Evolutionary conservation across 345 rosid species (phyloP), one percentile per base, ranked within the genome.

Genomic region (Rhodomyrtus tomentosa): DNA sequence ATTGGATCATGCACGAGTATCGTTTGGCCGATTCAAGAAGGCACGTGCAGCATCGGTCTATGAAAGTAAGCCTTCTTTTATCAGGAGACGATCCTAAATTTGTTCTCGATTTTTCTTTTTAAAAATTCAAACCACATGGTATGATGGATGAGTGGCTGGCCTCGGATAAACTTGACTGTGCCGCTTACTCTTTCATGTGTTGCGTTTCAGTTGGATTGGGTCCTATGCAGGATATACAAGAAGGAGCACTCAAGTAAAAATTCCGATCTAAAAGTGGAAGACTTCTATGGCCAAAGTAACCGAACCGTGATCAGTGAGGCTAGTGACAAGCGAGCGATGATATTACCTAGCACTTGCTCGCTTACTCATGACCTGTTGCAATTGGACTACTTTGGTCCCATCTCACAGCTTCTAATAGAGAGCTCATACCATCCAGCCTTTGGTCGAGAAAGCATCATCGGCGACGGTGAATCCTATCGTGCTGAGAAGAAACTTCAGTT

Each of bases 1-100:
- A 95, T 56, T 96, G 99, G 99, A 95, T 96, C 85, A 96, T 96
- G 99, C 99, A 95, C 68, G 99, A 96, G 87, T 96, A 95, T 87
- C 94, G 99, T 32, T 88, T 95, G 32, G 84, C 38, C 27, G 98
- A 92, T 80, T 86, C 95, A 1, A 85, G 83, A 52, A 90, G 20
- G 15, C 90, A 80, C 40, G 36, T 82, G 76, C 88, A 82, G 18
- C 86, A 56, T 58, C 92, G 89, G 59, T 90, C 96, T 90, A 91
- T 89, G 96, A 93, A 92, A 74, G 96, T 93, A 88, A 86, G 24
- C 22, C 54, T 50, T 80, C 36, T 25, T 42, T 40, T 0, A 16
- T n/a, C 32, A 0, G 40, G 76, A 13, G 40, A 68, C 38, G 79
- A 72, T 27, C 79, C 79, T 32, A 53, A 53, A 53, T 18, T 53